Percentiles rank a stretch among this genome's conserved stretches.
phyloP scores from a whole-genome alignment of 2,329 filamentous ascomycete species.

The Fusarium pininemorale region DNA sequence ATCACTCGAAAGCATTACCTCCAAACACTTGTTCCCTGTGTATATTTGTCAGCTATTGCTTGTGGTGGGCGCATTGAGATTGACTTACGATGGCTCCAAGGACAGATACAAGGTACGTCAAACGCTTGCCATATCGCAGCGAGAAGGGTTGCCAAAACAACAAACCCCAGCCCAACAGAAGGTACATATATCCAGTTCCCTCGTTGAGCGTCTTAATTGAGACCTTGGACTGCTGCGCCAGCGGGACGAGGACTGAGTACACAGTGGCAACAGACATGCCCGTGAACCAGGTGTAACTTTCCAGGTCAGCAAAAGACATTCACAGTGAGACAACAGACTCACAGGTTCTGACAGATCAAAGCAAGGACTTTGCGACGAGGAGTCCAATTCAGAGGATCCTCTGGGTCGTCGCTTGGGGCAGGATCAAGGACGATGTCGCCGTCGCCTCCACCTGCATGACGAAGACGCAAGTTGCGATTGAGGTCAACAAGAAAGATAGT shows the following conservation, averaged over 20 bases:
- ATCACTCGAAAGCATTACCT: constrained; percentile 5
- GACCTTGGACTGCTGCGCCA: constrained; percentile 46
- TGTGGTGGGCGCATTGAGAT: accelerated
- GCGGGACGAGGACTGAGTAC: constrained; percentile 51
- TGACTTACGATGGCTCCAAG: constrained; percentile 42
- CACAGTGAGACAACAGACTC: background rate
- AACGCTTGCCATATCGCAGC: constrained; percentile 55
- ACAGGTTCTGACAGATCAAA: constrained; percentile 45
- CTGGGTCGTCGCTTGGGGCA: constrained; percentile 58
- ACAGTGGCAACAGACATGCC: constrained; percentile 53
- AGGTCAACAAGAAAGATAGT: constrained; percentile 54
- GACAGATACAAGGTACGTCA: constrained; percentile 50
- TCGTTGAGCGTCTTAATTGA: constrained; percentile 50
- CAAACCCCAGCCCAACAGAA: constrained; percentile 56
- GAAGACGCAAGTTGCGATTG: constrained; percentile 45
- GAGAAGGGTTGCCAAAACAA: constrained; percentile 60
- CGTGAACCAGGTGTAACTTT: constrained; percentile 50
- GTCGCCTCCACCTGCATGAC: constrained; percentile 43
- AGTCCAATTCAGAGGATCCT: constrained; percentile 64
- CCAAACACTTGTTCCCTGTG: constrained; percentile 38
- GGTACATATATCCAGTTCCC: constrained; percentile 53
- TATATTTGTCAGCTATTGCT: background rate
- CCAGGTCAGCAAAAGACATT: background rate
- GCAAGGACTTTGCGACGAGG: constrained; percentile 40
- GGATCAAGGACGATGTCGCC: constrained; percentile 61